A percentile compares a stretch with the other conserved stretches of the same genome.
Conservation (phyloP, 2,329 filamentous ascomycete species). For the Dactylonectria macrodidyma region DNA sequence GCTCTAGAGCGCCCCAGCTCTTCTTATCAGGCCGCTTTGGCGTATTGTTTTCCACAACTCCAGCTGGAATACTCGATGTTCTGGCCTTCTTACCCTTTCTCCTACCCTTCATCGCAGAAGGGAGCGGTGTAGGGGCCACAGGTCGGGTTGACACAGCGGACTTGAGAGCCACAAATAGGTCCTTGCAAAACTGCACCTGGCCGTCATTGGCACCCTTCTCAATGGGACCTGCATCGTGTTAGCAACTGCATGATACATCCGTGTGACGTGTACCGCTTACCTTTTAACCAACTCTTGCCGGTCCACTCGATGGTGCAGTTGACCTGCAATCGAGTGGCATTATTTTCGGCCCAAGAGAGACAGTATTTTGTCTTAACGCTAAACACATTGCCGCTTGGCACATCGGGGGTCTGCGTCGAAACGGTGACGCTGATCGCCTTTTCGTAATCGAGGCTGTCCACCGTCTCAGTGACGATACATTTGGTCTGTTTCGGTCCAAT, state of each 20-base stretch:
- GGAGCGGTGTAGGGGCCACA: constrained; percentile 62
- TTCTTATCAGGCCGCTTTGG: constrained; percentile 61
- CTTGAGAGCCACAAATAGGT: constrained; percentile 82
- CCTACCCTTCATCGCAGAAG: constrained; percentile 66
- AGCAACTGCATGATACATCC: constrained; percentile 39
- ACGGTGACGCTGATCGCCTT: constrained; percentile 88
- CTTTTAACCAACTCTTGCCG: constrained; percentile 98
- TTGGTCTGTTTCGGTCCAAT: constrained; percentile 97
- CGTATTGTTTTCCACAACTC: constrained; percentile 54
- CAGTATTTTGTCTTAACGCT: constrained; percentile 95
- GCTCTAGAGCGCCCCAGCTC: constrained; percentile 87
- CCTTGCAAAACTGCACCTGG: constrained; percentile 85
- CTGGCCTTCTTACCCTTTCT: constrained; percentile 72
- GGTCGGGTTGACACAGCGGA: constrained; percentile 78
- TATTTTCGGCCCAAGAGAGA: constrained; percentile 90
- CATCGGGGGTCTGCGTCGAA: constrained; percentile 91
- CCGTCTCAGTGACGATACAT: constrained; percentile 86
- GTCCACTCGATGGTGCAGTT: constrained; percentile 96
- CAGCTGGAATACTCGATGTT: constrained; percentile 58
- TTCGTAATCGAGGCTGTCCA: constrained; percentile 90
- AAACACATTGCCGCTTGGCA: constrained; percentile 94
- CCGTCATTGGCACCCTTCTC: constrained; percentile 96
- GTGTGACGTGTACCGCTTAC: constrained; percentile 64
- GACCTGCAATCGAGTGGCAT: constrained; percentile 86
- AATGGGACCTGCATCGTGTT: constrained; percentile 79